Base-by-base conservation (phyloP, 1,284 basidiomycete species). In the Bjerkandera adusta region DNA sequence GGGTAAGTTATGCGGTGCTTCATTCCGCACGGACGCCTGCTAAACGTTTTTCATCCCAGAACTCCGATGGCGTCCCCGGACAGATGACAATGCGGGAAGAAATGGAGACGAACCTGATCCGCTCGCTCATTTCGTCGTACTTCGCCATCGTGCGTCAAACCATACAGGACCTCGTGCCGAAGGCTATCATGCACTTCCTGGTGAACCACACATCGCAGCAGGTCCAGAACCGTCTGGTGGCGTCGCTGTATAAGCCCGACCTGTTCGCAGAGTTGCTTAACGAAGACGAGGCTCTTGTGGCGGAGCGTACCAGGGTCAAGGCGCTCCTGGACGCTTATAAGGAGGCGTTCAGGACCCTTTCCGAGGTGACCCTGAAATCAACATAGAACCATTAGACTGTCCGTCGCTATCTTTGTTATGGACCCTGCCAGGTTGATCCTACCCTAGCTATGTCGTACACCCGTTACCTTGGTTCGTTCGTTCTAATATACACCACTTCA, bases 161-260 rank as follows among this genome's bases (percentile, higher is more conserved):
- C 59, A 98, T 99, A 56, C 92, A 98, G 62, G 97, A 99, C 66
- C 78, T 98, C 51, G 83, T 99, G 15, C 97, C 97, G 29, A 99
- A 99, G 70, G 91, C 93, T 15, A 86, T 94, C 70, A 95, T 95
- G 91, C 92, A 94, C 69, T 81, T 95, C 60, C 77, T 97, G 54
- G 96, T 99, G 63, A 99, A 97, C 71, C 82, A 92, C 64, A 94
- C 93, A n/a, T 86, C 92, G 38, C 91, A 97, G 62, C 88, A 92
- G 21, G 92, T 99, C 29, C 97, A 99, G 72, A 97, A 97, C 66
- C 80, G 96, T 18, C 76, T 99, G 25, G 97, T 99, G 22, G 83
- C 92, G 21, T 76, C 85, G 43, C 67, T 99, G 54, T 99, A 99
- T 76, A 97, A 94, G 69, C 93, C 92, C 0, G 89, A 94, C 12